phyloP scores from a whole-genome alignment of 805 yeast species.

The Henningerozyma blattae region DNA sequence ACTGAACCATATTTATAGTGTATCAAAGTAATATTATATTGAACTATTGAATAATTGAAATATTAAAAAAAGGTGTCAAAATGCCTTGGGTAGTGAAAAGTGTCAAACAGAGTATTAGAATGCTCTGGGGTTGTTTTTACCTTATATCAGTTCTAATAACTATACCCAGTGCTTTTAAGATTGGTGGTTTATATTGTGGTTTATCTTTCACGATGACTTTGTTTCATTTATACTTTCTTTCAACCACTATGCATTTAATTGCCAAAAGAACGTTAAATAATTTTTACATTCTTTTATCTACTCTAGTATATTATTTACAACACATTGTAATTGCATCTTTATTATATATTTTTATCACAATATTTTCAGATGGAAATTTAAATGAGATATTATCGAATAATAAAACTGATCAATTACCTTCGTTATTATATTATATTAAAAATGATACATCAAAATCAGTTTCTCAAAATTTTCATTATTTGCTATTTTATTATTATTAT shows the following conservation, averaged over 20 bases:
- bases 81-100: constrained; percentile 8
- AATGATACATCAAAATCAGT: constrained; percentile 7
- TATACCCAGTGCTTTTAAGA: constrained; percentile 86
- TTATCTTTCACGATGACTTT: constrained; percentile 70
- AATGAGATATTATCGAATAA: constrained; percentile 11
- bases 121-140: constrained; percentile 44
- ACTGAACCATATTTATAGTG: too few species aligned
- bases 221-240: constrained; percentile 51
- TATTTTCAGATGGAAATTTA: constrained; percentile 4
- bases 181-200: constrained; percentile 88
- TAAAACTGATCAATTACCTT: constrained; percentile 12
- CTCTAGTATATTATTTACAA: constrained; percentile 61
- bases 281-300: constrained; percentile 19
- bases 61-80: too few species aligned
- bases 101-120: constrained; percentile 16
- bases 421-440: constrained; percentile 4
- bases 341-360: constrained; percentile 42
- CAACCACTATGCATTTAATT: constrained; percentile 61
- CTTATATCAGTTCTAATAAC: constrained; percentile 61
- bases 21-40: too few species aligned
- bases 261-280: constrained; percentile 17
- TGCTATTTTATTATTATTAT: constrained; percentile 23
- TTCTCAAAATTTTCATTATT: constrained; percentile 2
- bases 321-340: constrained; percentile 75
- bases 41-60: too few species aligned